Evolutionary conservation across 768 basidiomycete species (phyloP), one percentile per base, ranked within the genome.

Genomic region (Hypholoma fasciculare): DNA sequence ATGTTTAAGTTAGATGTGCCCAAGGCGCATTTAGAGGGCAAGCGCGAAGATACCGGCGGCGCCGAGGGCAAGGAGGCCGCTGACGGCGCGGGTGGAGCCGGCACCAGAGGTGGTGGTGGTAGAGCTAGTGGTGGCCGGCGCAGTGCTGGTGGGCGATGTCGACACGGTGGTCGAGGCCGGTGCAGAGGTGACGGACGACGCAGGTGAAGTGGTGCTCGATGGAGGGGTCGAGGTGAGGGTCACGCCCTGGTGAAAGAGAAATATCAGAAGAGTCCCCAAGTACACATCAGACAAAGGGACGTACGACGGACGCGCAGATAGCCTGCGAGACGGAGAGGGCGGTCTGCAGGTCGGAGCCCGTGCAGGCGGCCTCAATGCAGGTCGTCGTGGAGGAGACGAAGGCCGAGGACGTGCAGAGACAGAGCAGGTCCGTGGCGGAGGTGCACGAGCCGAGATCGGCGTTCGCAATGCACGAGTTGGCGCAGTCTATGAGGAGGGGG

Each of bases 301-400:
- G 56, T 73, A 87, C 86, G 42, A 81, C 84, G 44, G 75, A 69
- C 0, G 65, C 66, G 59, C 87, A 88, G 43, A 82, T 62, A 1
- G 61, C 48, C 49, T 76, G 69, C 6, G 86, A 79, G 53, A 67
- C 69, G 0, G 54, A 17, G 51, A 79, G 67, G n/a, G 87, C 82
- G 12, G 51, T 63, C 23, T 62, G 34, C 56, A 86, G 74, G 65
- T 88, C 85, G 11, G 37, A 39, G 48, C 77, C 80, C 0, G 62
- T 59, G 75, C 88, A 89, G n/a, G 70, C 61, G 4, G 49, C 38
- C 50, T 68, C 19, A 59, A 88, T 80, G 71, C 88, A 89, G 0
- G 63, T 1, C 38, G 83, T 81, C 48, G 78, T 77, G 53, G 68
- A 66, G 39, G 56, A 49, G 59, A 88, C 63, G 65, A 87, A 89